These are phyloP conservation scores for Chaetomium olivaceum DNA, from an alignment of 2,329 filamentous ascomycete genomes.

Conservation along the genomic window DNA sequence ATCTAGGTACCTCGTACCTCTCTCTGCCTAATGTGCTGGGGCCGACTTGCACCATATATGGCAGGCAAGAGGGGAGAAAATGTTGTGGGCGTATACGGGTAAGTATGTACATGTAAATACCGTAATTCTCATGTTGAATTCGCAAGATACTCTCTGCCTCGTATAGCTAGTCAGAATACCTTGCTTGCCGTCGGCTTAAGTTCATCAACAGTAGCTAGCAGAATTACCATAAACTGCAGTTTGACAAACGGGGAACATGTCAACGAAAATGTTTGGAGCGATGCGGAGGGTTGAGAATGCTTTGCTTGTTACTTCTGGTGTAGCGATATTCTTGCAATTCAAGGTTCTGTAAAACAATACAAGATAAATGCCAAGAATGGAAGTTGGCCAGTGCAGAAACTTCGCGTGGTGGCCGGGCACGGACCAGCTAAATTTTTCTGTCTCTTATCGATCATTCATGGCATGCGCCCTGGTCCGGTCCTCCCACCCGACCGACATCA, in stretches of 20 bases:
- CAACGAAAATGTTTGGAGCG: neutral
- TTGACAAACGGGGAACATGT: neutral
- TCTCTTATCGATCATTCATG: constrained; percentile 24
- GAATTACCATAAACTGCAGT: neutral
- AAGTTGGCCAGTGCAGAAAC: neutral
- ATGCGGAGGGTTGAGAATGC: neutral
- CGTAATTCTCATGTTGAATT: constrained; percentile 16
- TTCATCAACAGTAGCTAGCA: neutral
- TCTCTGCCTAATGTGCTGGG: neutral
- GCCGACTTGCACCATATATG: neutral
- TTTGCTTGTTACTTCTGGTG: neutral
- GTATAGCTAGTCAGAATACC: too few relatives aligned
- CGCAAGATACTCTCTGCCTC: too few relatives aligned
- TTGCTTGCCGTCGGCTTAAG: neutral
- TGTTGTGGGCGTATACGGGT: constrained; percentile 15
- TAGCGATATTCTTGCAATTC: neutral
- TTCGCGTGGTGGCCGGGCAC: constrained; percentile 14
- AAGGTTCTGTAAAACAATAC: neutral
- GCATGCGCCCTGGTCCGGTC: constrained; percentile 15
- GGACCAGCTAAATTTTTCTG: constrained; percentile 34
- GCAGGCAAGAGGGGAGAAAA: constrained; percentile 21
- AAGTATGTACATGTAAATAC: constrained; percentile 1
- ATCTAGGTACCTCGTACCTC: neutral
- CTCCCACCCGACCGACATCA: constrained; percentile 17
- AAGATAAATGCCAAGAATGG: neutral